Evolutionary conservation across 306 rosid genomes (phyloP), one percentile per base, ranked within the genome.

Genomic region (Castanopsis chinensis): DNA sequence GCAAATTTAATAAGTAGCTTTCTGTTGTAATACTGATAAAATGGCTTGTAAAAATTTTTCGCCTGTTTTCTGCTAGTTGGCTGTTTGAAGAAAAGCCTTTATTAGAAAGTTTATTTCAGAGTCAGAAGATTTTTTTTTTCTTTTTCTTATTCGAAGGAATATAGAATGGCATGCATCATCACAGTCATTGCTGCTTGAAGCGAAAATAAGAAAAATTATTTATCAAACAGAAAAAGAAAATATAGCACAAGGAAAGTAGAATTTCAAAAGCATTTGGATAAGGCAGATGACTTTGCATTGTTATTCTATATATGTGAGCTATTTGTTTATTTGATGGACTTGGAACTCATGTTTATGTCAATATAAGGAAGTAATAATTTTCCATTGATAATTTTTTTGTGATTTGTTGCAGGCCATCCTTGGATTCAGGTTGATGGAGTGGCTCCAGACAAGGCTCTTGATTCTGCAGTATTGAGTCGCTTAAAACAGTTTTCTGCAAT

Each of bases 381-480:
- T 67, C 20, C 41, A 6, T 72, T 43, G 58, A 59, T 79, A 32
- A 75, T 61, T 59, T 73, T 35, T 78, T 60, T 11, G 69, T 84
- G 74, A 68, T 81, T 82, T 57, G 69, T 63, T 90, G 74, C 86
- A 94, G 99, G 97, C 73, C 95, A 94, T 52, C 99, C 97, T 13
- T 94, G 99, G 99, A 83, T 94, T 82, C 97, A 83, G 69, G 86
- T 85, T 69, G 97, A 94, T 82, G 99, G 95, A 80, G 71, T 82
- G 78, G 97, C 97, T 73, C 92, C 93, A 45, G 98, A 94, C 83
- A 92, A 89, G 84, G 92, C 94, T 72, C 97, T 94, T 71, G 97
- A 92, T 77, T 78, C 97, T 1, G 97, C 98, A 35, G 97, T 94
- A 78, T 85, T 94, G 77, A 92, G 86, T 87, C 97, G 97, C 67